Evolutionary conservation across 2,329 filamentous ascomycete genomes (phyloP).

Genomic region (Fusarium phyllophilum): DNA sequence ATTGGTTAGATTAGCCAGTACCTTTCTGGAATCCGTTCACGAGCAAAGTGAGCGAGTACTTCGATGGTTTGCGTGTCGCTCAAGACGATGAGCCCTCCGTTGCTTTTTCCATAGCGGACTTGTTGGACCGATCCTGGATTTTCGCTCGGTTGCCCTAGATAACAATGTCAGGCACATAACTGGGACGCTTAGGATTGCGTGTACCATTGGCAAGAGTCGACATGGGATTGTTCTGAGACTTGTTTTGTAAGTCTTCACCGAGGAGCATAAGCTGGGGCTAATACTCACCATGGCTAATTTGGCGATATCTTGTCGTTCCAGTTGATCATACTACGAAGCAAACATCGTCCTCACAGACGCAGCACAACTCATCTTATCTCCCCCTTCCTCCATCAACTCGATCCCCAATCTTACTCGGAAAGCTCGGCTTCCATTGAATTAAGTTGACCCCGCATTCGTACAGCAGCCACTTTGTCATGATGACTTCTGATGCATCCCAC

Average conservation of each 20-base stretch:
- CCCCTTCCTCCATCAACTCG: background rate
- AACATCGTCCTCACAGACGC: background rate
- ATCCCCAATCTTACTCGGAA: background rate
- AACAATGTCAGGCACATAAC: background rate
- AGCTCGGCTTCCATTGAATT: background rate
- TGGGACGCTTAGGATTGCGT: background rate
- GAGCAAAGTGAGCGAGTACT: constrained; percentile 65
- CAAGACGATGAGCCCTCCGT: constrained; percentile 56
- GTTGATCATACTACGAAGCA: background rate
- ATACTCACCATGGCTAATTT: background rate
- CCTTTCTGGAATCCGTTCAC: constrained; percentile 68
- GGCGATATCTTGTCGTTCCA: background rate
- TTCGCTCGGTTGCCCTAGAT: constrained; percentile 38
- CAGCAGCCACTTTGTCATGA: constrained; percentile 20
- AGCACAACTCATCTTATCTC: background rate
- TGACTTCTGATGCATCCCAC: constrained; percentile 3
- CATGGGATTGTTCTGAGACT: background rate
- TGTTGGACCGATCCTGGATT: constrained; percentile 38
- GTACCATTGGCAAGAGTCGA: constrained; percentile 31
- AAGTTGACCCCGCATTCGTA: constrained; percentile 10
- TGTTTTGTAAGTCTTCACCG: background rate
- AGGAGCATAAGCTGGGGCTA: rapidly evolving
- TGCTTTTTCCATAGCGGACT: constrained; percentile 39
- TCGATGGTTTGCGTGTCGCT: constrained; percentile 66
- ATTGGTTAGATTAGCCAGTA: rapidly evolving